Evolutionary conservation across 148 eudicot genomes (phyloP).

Genomic region (Beta vulgaris): DNA sequence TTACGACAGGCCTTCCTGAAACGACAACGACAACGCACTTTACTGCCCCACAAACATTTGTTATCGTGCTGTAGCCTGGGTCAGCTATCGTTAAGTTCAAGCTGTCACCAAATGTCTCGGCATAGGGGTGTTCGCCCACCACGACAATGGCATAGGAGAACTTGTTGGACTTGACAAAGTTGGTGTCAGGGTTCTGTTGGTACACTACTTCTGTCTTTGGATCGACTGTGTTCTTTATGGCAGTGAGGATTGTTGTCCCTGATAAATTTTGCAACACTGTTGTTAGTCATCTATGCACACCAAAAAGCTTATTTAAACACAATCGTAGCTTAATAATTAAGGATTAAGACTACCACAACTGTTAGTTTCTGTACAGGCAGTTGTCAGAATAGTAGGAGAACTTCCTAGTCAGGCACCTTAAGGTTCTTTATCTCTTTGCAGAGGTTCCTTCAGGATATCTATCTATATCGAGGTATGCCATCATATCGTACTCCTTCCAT

Average conservation of each 20-base stretch:
- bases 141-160: conserved; percentile 52
- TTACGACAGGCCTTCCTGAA: conserved; percentile 51
- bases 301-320: background rate
- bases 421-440: no score
- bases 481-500: no score
- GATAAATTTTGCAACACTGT: background rate
- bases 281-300: background rate
- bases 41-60: conserved; percentile 39
- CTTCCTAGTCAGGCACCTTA: no score
- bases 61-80: conserved; percentile 41
- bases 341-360: no score
- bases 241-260: conserved; percentile 79
- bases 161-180: conserved; percentile 34
- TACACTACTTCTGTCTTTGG: conserved; percentile 57
- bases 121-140: conserved; percentile 53
- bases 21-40: conserved; percentile 47
- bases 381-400: no score
- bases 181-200: conserved; percentile 44
- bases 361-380: no score
- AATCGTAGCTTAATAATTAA: background rate
- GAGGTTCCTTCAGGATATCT: no score
- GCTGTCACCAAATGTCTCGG: conserved; percentile 54
- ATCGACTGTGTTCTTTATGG: conserved; percentile 59
- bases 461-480: no score
- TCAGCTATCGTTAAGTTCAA: conserved; percentile 37